These are phyloP conservation scores for Eruca vesicaria DNA, from an alignment of 441 rosid species.

Conservation along the genomic window DNA sequence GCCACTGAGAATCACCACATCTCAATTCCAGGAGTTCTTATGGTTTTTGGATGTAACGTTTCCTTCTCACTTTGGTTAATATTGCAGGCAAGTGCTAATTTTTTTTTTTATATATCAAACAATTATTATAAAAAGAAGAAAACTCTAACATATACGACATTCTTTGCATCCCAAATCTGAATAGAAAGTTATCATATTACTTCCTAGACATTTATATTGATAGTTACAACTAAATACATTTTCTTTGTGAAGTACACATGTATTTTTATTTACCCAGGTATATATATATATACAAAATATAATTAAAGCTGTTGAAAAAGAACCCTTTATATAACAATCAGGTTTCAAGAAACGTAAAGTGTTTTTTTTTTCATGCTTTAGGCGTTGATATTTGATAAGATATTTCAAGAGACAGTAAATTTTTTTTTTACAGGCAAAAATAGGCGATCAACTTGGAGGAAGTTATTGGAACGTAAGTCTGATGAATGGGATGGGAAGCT, in stretches of 20 bases:
- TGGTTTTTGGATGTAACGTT: conserved; percentile 44
- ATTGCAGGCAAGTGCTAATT: conserved; percentile 41
- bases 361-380: neutral
- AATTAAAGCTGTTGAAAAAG: neutral
- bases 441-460: conserved; percentile 42
- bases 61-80: conserved; percentile 48
- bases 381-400: neutral
- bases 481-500: conserved; percentile 33
- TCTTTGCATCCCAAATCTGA: neutral
- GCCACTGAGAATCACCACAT: conserved; percentile 17
- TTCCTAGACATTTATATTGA: neutral
- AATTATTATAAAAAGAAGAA: neutral
- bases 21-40: conserved; percentile 37
- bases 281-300: neutral
- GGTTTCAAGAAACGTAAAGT: neutral
- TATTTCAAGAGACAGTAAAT: neutral
- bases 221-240: neutral
- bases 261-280: neutral
- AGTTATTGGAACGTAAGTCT: conserved; percentile 46
- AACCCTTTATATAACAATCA: neutral
- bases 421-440: conserved; percentile 37
- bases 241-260: neutral
- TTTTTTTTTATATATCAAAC: neutral
- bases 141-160: neutral
- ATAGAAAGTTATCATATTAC: neutral